A percentile compares a stretch with the other conserved stretches of the same genome.
These are phyloP conservation scores for Mycena capillaripes DNA, from an alignment of 768 basidiomycete genomes.

Conservation along the genomic window DNA sequence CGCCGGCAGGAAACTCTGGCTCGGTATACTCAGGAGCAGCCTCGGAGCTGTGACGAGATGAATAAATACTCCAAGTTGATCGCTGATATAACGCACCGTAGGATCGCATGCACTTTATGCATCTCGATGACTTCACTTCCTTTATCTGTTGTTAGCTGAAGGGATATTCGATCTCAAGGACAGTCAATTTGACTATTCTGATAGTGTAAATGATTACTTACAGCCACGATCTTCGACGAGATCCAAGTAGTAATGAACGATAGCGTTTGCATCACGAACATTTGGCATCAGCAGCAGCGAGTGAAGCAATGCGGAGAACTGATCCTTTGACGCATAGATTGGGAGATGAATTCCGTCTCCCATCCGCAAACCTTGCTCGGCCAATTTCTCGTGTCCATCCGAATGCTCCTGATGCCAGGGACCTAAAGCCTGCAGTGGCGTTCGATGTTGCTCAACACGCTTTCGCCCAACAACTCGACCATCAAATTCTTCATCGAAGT, in stretches of 20 bases:
- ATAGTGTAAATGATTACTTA: neutral
- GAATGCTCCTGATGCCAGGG: constrained; percentile 23
- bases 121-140: constrained; percentile 4
- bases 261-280: neutral
- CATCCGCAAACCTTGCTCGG: constrained; percentile 9
- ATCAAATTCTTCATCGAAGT: constrained; percentile 11
- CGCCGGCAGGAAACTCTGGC: neutral
- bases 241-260: neutral
- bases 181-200: too few species aligned
- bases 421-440: constrained; percentile 3
- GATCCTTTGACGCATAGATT: constrained; percentile 11
- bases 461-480: neutral
- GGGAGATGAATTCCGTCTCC: constrained; percentile 14
- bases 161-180: neutral
- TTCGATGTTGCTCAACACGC: neutral
- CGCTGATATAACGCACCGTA: neutral
- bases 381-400: constrained; percentile 11
- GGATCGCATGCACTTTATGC: constrained; percentile 4
- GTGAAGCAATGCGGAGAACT: constrained; percentile 6
- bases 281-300: constrained; percentile 4
- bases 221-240: constrained; percentile 9
- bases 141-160: neutral
- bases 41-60: neutral
- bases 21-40: neutral
- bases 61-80: neutral